Evolutionary conservation across 805 yeast species (phyloP).

Genomic region (Jamesozyma rosinii): DNA sequence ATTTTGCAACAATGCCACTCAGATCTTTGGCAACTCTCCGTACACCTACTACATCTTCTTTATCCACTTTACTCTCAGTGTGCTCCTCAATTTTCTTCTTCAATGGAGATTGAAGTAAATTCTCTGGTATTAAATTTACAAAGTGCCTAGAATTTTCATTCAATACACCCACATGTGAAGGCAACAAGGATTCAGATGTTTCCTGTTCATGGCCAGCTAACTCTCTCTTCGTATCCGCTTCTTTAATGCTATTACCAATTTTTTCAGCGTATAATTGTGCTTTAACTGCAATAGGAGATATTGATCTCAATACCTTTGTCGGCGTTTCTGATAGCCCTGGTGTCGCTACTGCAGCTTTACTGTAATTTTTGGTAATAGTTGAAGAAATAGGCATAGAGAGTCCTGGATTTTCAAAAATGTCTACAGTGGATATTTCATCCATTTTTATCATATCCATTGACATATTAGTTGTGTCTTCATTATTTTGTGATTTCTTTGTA

Average conservation of each 20-base stretch:
- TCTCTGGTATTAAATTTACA: slow-evolving; percentile 1
- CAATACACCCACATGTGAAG: slow-evolving; percentile 1
- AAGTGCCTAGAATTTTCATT: slow-evolving; percentile 4
- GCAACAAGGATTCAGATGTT: not conserved
- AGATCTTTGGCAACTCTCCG: slow-evolving; percentile 1
- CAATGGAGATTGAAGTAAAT: not conserved
- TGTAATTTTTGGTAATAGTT: slow-evolving; percentile 2
- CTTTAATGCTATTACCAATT: not conserved
- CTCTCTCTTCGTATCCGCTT: not conserved
- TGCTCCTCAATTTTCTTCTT: not conserved
- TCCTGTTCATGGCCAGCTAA: too few species aligned
- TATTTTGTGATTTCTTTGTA: not conserved
- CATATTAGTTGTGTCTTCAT: not conserved
- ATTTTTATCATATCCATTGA: slow-evolving; percentile 3
- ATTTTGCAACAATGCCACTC: not conserved
- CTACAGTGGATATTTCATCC: slow-evolving; percentile 6
- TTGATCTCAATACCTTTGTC: not conserved
- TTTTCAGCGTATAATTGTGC: not conserved
- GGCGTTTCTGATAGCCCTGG: not conserved
- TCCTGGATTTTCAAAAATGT: slow-evolving; percentile 2
- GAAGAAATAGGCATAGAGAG: slow-evolving; percentile 1
- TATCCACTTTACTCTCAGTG: not conserved
- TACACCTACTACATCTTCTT: not conserved
- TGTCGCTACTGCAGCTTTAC: not conserved
- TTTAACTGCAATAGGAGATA: not conserved